Evolutionary conservation across 2,329 filamentous ascomycete species (phyloP).

Genomic region (Epichloe scottii): DNA sequence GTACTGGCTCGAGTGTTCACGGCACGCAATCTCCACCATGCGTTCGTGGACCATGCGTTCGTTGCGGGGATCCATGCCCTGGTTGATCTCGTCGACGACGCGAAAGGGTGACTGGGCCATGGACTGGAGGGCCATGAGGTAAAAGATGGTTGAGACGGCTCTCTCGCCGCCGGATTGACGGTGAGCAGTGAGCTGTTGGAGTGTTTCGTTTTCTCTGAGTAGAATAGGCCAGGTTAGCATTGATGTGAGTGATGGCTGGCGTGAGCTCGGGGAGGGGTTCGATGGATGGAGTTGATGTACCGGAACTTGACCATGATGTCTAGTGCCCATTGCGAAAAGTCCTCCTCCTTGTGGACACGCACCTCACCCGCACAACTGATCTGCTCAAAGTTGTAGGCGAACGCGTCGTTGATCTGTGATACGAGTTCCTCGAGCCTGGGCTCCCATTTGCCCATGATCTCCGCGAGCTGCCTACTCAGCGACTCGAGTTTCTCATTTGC

Average conservation of each 20-base stretch:
- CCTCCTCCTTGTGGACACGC: conserved; percentile 72
- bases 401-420: conserved; percentile 73
- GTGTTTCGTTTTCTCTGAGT: conserved; percentile 61
- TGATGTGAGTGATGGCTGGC: too few species aligned
- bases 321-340: conserved; percentile 90
- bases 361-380: conserved; percentile 94
- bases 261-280: neutral
- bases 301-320: conserved; percentile 93
- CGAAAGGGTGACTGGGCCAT: conserved; percentile 92
- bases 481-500: conserved; percentile 42
- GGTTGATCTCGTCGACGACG: conserved; percentile 98
- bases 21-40: conserved; percentile 95
- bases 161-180: conserved; percentile 94
- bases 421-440: conserved; percentile 69
- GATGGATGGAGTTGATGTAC: conserved; percentile 30
- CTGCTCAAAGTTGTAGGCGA: conserved; percentile 83
- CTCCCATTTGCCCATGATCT: conserved; percentile 67
- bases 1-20: conserved; percentile 69
- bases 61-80: conserved; percentile 98
- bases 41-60: conserved; percentile 96
- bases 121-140: conserved; percentile 93
- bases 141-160: conserved; percentile 95
- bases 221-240: neutral
- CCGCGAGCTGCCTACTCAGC: conserved; percentile 45
- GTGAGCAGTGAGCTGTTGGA: conserved; percentile 79